Conservation (phyloP, 2,329 filamentous ascomycete species). For the Penicillium sp. region DNA sequence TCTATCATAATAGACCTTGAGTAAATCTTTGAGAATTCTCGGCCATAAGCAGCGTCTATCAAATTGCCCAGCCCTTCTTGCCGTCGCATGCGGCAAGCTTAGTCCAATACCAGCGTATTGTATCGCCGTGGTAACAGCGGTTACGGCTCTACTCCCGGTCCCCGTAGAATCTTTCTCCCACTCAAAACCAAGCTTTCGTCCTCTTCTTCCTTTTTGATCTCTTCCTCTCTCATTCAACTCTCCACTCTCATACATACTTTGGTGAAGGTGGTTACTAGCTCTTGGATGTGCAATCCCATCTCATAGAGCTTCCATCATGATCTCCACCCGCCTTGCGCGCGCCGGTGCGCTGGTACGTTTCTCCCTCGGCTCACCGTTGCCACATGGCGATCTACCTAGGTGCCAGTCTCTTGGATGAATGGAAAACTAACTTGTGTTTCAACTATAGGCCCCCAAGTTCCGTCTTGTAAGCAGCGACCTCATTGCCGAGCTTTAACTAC, state of each 20-base stretch:
- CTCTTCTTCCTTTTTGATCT: constrained; percentile 32
- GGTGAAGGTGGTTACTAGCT: constrained; percentile 32
- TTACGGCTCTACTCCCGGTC: constrained; percentile 32
- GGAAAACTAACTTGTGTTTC: constrained; percentile 19
- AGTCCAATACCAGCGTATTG: constrained; percentile 21
- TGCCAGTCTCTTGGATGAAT: constrained; percentile 3
- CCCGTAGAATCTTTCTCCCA: constrained; percentile 32
- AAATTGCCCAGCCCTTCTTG: constrained; percentile 16
- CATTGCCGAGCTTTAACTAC: background rate
- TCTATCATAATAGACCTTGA: background rate
- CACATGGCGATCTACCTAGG: background rate
- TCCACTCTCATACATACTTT: constrained; percentile 24
- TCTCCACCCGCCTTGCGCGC: constrained; percentile 42
- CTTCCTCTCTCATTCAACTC: constrained; percentile 32
- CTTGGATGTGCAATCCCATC: constrained; percentile 35
- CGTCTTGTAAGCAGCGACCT: constrained; percentile 35
- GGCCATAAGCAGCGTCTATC: constrained; percentile 1
- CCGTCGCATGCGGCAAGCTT: constrained; percentile 27
- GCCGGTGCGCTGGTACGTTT: constrained; percentile 41
- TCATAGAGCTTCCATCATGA: constrained; percentile 40
- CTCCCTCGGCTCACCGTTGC: constrained; percentile 1
- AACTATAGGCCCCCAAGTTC: constrained; percentile 37
- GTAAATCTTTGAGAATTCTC: background rate
- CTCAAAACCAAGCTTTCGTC: constrained; percentile 34
- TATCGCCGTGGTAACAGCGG: constrained; percentile 30